Evolutionary conservation across 352 stramenopile species (phyloP).

Genomic region (Plasmopara muralis): DNA sequence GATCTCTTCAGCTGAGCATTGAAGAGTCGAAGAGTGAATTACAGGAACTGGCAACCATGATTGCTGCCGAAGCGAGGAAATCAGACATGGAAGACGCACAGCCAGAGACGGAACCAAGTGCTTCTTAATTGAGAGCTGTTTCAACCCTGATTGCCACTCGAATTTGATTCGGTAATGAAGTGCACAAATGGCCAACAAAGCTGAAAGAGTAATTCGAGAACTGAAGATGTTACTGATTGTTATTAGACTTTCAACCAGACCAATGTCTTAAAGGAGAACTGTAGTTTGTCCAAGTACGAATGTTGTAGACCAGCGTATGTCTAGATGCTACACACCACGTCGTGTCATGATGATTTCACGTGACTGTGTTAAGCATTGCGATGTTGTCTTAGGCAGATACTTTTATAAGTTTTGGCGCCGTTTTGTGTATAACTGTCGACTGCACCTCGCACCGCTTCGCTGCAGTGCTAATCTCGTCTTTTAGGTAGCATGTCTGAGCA

Average conservation of each 20-base stretch:
- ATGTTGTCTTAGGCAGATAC: neutral
- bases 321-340: neutral
- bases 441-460: slow-evolving; percentile 13
- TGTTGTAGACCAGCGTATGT: too few relatives aligned
- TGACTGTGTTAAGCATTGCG: neutral
- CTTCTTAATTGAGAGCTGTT: too few relatives aligned
- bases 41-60: slow-evolving; percentile 16
- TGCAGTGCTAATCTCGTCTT: slow-evolving; percentile 11
- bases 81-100: slow-evolving; percentile 2
- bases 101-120: neutral
- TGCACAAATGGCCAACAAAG: too few relatives aligned
- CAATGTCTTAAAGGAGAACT: too few relatives aligned
- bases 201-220: too few relatives aligned
- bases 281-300: too few relatives aligned
- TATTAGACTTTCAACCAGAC: too few relatives aligned
- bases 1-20: slow-evolving; percentile 24
- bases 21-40: slow-evolving; percentile 30
- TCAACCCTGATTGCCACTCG: too few relatives aligned
- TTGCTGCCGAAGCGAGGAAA: slow-evolving; percentile 8
- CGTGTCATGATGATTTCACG: neutral
- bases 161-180: too few relatives aligned
- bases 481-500: slow-evolving; percentile 16
- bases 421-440: slow-evolving; percentile 13
- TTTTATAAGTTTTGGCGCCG: slow-evolving; percentile 11
- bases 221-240: too few relatives aligned